Base-by-base conservation (phyloP, 164 flowering plant genomes). In the Echeveria elegans region DNA sequence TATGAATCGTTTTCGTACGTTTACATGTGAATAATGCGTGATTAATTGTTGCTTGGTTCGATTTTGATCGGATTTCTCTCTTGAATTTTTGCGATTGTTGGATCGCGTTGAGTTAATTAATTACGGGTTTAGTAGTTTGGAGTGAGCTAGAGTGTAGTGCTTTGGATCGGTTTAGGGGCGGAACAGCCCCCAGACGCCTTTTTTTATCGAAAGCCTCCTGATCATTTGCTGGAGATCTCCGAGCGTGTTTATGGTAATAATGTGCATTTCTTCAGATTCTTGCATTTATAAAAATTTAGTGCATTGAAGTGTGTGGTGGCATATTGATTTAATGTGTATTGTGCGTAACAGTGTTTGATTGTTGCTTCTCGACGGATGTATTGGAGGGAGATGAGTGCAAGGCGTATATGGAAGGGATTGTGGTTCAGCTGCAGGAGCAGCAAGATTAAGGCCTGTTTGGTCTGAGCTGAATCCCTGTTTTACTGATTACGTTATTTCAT, bases 151-250 rank as follows among this genome's bases (percentile, higher is more conserved):
- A n/a, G n/a, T n/a, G n/a, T n/a, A n/a, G 60, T 74, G 83, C 69
- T 82, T 82, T 86, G 91, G 88, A 86, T 82, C 79, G 76, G 74
- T 77, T 79, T 77, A 73, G 71, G n/a, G 85, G 41, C 72, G 81
- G 68, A 76, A 84, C 92, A 82, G 89, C 91, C 90, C 89, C 88
- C 82, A 79, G 98, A 73, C 75, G 96, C 41, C 79, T 90, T 71
- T 89, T n/a, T 92, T 30, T 92, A 88, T 61, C 78, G 96, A 80
- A 92, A 88, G 78, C 96, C 95, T 66, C 98, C 98, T 68, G 96
- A 92, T 83, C 92, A 89, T 71, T 88, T 92, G 63, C 88, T 88
- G 26, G 98, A 92, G 84, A 92, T 92, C 80, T 86, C 98, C 21
- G 95, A 92, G 81, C 69, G 98, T 63, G 95, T 92, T 69, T 92